Base-by-base conservation (phyloP, 1,139 yeast species). In the Sugiyamaella japonica region DNA sequence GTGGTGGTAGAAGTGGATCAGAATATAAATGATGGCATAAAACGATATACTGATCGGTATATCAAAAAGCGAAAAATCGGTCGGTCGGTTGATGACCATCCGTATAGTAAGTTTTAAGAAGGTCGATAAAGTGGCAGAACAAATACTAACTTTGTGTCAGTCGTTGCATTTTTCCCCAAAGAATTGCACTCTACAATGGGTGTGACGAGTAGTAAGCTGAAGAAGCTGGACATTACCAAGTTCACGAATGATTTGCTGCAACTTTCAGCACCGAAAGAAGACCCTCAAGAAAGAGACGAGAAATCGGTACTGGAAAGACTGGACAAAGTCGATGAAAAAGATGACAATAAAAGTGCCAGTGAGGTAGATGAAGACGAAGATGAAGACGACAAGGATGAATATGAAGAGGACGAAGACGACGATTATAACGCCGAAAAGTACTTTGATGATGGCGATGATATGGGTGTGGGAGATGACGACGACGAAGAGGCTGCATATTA, bases 131-230 rank as follows among this genome's bases (percentile, higher is more conserved):
- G n/a, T n/a, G n/a, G n/a, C n/a, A n/a, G 4, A 7, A 13, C 25
- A 13, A 4, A 4, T 34, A 34, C 38, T 34, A 34, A 34, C 38
- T 41, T 29, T 10, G 12, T 39, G 34, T 7, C 17, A 50, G 67
- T 63, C 34, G 57, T 66, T 32, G 62, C 62, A 37, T 78, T 86
- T 59, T 89, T 91, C 70, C 98, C 98, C 0, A 77, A 76, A 25
- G 98, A 93, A 68, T 74, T 93, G 56, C 85, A 87, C 62, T 73
- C 79, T 25, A 89, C 85, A 32, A 83, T 86, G 86, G 93, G 91
- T 2, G 78, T 84, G 9, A 78, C 80, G 59, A 79, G 77, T 28
- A 69, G 67, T 9, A 63, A 62, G 41, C 64, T 59, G 62, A 66
- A 39, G 57, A 65, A 63, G 65, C 64, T 59, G 42, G 69, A 63